Conservation (phyloP, 2,329 filamentous ascomycete species). For the Colletotrichum eremochloae region DNA sequence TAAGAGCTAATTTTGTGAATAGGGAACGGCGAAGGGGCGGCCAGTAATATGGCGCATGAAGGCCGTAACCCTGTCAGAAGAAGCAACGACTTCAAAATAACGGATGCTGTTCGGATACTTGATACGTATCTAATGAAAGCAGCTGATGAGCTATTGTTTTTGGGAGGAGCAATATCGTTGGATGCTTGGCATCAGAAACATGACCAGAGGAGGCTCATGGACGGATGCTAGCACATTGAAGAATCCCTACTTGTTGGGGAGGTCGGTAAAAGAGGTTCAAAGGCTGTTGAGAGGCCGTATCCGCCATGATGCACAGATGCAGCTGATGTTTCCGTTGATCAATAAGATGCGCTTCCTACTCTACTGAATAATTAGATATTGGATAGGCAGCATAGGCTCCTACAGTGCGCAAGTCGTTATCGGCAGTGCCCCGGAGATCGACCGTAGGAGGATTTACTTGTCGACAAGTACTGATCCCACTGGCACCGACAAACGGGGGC, state of each 20-base stretch:
- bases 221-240: conserved; percentile 30
- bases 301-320: neutral
- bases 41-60: conserved; percentile 3
- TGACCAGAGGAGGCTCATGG: conserved; percentile 2
- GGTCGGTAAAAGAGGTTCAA: neutral
- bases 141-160: neutral
- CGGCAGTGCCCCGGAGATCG: conserved; percentile 14
- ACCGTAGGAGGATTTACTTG: neutral
- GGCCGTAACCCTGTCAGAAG: conserved; percentile 7
- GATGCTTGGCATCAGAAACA: conserved; percentile 5
- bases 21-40: neutral
- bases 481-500: neutral
- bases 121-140: neutral
- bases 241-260: neutral
- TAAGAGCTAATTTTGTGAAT: neutral
- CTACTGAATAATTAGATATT: neutral
- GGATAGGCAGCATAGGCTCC: conserved; percentile 5
- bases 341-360: conserved; percentile 12
- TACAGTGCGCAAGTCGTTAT: neutral
- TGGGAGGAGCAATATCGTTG: neutral
- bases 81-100: conserved; percentile 16
- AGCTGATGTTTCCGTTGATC: conserved; percentile 4
- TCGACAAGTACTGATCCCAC: neutral
- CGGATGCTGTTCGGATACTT: neutral
- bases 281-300: neutral